phyloP scores from a whole-genome alignment of 163 green algal genomes.

The Chlamydomonas reinhardtii region DNA sequence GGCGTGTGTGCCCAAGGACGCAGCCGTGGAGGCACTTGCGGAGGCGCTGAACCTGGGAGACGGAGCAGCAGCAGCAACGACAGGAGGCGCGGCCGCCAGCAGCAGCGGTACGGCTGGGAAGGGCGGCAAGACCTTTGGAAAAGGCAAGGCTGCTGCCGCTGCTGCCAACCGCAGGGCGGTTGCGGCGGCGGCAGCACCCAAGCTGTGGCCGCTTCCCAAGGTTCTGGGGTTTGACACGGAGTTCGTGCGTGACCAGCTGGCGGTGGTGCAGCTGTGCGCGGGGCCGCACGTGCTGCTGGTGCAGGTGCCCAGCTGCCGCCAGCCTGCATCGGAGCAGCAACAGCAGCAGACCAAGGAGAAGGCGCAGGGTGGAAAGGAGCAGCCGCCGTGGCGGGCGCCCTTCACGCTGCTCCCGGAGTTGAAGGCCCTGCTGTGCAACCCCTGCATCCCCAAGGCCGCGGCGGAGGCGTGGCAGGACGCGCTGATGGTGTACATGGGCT shows the following conservation, averaged over 20 bases:
- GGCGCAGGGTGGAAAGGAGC: too few species aligned
- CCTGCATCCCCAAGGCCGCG: slow-evolving; percentile 2
- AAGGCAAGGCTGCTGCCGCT: background rate
- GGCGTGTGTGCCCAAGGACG: background rate
- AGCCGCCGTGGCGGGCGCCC: too few species aligned
- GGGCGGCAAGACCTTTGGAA: background rate
- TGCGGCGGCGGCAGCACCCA: background rate
- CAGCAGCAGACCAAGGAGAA: too few species aligned
- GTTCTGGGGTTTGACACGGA: slow-evolving; percentile 44
- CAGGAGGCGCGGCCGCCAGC: background rate
- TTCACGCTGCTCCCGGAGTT: background rate
- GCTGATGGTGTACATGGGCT: slow-evolving; percentile 27
- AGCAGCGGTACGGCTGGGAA: background rate
- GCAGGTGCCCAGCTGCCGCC: background rate
- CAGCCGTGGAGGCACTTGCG: background rate
- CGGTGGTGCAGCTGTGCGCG: slow-evolving; percentile 41
- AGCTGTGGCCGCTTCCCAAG: background rate
- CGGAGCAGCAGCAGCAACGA: background rate
- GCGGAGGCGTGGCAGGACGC: slow-evolving; percentile 49
- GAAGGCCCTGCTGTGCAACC: background rate
- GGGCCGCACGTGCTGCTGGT: slow-evolving; percentile 20
- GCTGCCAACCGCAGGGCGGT: background rate
- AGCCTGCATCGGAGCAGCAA: background rate
- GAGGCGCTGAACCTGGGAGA: too few species aligned
- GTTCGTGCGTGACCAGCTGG: slow-evolving; percentile 22